These are phyloP conservation scores for Ganoderma resinaceum DNA, from an alignment of 1,284 basidiomycete species.

Conservation along the genomic window DNA sequence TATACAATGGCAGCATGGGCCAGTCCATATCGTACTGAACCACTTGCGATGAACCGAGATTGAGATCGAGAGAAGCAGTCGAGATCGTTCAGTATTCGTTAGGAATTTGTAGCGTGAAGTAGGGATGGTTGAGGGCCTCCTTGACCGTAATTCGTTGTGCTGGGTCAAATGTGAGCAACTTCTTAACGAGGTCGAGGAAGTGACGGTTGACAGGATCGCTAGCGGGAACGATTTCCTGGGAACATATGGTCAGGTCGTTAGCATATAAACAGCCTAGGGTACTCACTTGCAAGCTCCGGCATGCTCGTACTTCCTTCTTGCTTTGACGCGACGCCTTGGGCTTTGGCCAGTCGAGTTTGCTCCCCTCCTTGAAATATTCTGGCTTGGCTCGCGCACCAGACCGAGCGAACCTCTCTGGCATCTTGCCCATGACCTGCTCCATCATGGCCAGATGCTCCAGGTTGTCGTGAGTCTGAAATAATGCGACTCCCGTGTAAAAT, in stretches of 20 bases:
- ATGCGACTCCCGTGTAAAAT: slow-evolving; percentile 96
- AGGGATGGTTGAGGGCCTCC: slow-evolving; percentile 88
- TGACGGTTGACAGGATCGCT: slow-evolving; percentile 75
- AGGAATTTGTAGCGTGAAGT: slow-evolving; percentile 74
- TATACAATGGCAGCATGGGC: slow-evolving; percentile 40
- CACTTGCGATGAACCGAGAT: slow-evolving; percentile 26
- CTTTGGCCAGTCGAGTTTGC: slow-evolving; percentile 92
- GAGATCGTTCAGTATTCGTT: slow-evolving; percentile 41
- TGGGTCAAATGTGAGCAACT: slow-evolving; percentile 93
- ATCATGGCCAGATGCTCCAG: slow-evolving; percentile 99
- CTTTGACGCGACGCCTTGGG: slow-evolving; percentile 87
- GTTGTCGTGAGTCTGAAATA: slow-evolving; percentile 99
- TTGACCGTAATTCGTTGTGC: slow-evolving; percentile 85
- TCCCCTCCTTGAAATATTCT: slow-evolving; percentile 90
- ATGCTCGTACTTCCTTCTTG: slow-evolving; percentile 92
- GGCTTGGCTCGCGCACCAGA: slow-evolving; percentile 80
- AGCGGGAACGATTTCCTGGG: slow-evolving; percentile 86
- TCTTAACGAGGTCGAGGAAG: slow-evolving; percentile 89
- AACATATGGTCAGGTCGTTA: slow-evolving; percentile 9
- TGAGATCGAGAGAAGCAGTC: slow-evolving; percentile 25
- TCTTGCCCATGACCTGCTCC: slow-evolving; percentile 98
- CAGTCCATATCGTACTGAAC: slow-evolving; percentile 39
- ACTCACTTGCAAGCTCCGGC: slow-evolving; percentile 78
- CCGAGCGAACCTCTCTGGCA: slow-evolving; percentile 86
- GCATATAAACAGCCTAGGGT: background rate